Conservation (phyloP, 164 flowering plant genomes). For the Magnolia sinica region DNA sequence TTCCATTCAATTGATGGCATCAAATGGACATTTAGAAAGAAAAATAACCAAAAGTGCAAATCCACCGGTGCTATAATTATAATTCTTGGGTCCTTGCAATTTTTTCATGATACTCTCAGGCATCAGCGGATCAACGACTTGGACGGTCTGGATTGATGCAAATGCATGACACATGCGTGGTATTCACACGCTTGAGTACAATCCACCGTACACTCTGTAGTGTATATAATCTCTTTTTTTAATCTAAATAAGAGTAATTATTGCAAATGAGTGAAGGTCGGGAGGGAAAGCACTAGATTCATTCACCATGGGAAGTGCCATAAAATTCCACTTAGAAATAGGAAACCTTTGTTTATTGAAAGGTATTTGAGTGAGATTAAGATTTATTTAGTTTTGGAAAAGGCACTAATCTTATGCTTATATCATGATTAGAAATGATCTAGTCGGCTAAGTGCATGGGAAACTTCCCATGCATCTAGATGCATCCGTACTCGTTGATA, state of each 20-base stretch:
- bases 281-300: slow-evolving; percentile 18
- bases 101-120: too few species aligned
- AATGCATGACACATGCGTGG: not conserved
- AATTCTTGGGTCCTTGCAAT: too few species aligned
- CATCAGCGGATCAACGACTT: too few species aligned
- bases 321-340: slow-evolving; percentile 38
- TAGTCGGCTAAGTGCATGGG: too few species aligned
- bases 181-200: too few species aligned
- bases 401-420: slow-evolving; percentile 1
- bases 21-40: too few species aligned
- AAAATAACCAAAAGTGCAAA: too few species aligned
- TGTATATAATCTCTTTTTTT: slow-evolving; percentile 1
- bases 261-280: slow-evolving; percentile 11
- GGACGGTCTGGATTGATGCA: not conserved
- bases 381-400: slow-evolving; percentile 16
- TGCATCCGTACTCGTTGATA: too few species aligned
- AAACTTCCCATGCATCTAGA: too few species aligned
- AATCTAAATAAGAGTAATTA: slow-evolving; percentile 17
- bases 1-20: too few species aligned
- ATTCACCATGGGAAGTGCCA: slow-evolving; percentile 43
- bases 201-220: too few species aligned
- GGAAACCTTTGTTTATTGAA: slow-evolving; percentile 20
- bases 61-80: too few species aligned
- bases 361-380: slow-evolving; percentile 10
- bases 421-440: slow-evolving; percentile 1